phyloP scores from a whole-genome alignment of 768 basidiomycete species.

The Lepiota venenata region DNA sequence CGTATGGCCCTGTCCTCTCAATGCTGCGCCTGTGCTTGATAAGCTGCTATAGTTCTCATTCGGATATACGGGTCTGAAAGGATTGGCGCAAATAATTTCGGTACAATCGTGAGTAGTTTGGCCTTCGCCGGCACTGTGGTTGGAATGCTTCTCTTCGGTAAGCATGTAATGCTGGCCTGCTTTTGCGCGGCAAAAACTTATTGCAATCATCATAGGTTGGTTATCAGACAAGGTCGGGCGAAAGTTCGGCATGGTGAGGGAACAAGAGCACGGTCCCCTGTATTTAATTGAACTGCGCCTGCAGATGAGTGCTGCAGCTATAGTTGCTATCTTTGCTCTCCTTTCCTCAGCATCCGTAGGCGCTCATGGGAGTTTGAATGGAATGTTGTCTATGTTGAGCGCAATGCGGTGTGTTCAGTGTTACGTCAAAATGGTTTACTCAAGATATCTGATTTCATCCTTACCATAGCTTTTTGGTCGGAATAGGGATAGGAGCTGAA shows the following conservation, averaged over 20 bases:
- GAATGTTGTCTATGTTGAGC: slow-evolving; percentile 73
- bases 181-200: too few relatives aligned
- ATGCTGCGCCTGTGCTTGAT: too few relatives aligned
- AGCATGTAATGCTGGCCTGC: too few relatives aligned
- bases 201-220: slow-evolving; percentile 36
- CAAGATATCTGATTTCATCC: too few relatives aligned
- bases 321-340: slow-evolving; percentile 83
- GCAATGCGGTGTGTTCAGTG: slow-evolving; percentile 59
- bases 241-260: slow-evolving; percentile 80
- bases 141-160: slow-evolving; percentile 78
- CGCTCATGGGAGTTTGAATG: slow-evolving; percentile 61
- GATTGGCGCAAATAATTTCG: slow-evolving; percentile 53
- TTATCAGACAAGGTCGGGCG: slow-evolving; percentile 83
- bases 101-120: slow-evolving; percentile 60
- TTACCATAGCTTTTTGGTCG: slow-evolving; percentile 68
- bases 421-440: too few relatives aligned
- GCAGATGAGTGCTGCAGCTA: slow-evolving; percentile 52
- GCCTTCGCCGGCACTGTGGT: slow-evolving; percentile 83
- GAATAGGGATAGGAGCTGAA: slow-evolving; percentile 85
- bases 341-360: slow-evolving; percentile 84
- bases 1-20: too few relatives aligned
- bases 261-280: too few relatives aligned
- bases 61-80: slow-evolving; percentile 63
- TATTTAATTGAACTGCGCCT: neutral
- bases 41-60: slow-evolving; percentile 49